Conservation (phyloP, 2,329 filamentous ascomycete species). For the Pestalotiopsis sp. region DNA sequence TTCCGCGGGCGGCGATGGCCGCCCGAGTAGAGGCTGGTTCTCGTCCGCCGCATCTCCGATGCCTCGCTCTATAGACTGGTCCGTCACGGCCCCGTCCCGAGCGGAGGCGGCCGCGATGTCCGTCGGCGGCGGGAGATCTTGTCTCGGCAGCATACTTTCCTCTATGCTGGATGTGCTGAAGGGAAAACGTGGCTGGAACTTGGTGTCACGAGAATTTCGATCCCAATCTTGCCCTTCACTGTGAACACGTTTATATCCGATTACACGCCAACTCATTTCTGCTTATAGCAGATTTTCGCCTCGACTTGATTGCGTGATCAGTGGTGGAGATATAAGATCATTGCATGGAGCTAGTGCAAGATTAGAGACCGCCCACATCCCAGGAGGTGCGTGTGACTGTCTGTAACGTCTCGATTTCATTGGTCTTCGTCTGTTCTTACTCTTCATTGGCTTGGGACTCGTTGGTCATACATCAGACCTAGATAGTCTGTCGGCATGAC, state of each 20-base stretch:
- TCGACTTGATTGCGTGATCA: slow-evolving; percentile 7
- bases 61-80: neutral
- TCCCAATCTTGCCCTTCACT: neutral
- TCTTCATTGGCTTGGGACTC: neutral
- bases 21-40: slow-evolving; percentile 18
- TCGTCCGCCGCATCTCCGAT: slow-evolving; percentile 11
- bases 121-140: neutral
- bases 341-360: neutral
- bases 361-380: neutral
- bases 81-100: neutral
- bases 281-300: neutral
- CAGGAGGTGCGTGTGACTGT: neutral
- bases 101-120: neutral
- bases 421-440: neutral
- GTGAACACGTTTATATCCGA: neutral
- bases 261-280: neutral
- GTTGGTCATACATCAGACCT: neutral
- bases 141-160: neutral
- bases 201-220: neutral
- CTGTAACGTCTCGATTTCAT: neutral
- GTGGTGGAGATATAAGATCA: slow-evolving; percentile 8
- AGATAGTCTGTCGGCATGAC: neutral
- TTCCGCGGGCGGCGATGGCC: slow-evolving; percentile 16
- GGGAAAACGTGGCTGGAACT: neutral
- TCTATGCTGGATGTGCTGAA: too few relatives aligned